Percentiles rank a stretch among this genome's conserved stretches.
Conservation (phyloP, 2,329 filamentous ascomycete genomes). For the Pestalotiopsis sp. region DNA sequence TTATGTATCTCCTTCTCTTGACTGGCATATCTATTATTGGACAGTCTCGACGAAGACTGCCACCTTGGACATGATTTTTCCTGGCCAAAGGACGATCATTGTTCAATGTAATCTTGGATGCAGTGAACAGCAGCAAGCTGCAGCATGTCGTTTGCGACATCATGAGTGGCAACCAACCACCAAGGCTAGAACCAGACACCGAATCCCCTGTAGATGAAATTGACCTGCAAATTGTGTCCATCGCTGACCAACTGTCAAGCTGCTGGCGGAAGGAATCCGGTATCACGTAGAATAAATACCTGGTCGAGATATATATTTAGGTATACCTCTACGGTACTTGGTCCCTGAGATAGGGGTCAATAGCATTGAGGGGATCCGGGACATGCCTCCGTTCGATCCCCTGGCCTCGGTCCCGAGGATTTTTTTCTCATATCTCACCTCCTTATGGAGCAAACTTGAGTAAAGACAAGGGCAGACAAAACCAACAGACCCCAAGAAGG, state of each 20-base stretch:
- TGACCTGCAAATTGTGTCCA: background rate
- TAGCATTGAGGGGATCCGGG: background rate
- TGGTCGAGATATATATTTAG: background rate
- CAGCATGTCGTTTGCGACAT: no score
- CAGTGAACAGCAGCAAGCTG: no score
- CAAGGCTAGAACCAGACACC: no score
- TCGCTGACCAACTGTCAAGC: background rate
- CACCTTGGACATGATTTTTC: no score
- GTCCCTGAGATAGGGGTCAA: background rate
- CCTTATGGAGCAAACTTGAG: background rate
- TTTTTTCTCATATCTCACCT: background rate
- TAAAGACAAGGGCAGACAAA: background rate
- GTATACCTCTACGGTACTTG: background rate
- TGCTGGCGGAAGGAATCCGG: background rate
- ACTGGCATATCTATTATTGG: no score
- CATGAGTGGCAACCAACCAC: no score
- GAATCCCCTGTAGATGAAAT: no score
- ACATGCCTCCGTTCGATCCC: background rate
- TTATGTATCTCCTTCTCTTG: no score
- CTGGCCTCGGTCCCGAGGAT: background rate
- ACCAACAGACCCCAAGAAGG: background rate
- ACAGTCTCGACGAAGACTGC: no score
- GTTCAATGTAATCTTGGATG: no score
- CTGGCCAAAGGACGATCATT: no score
- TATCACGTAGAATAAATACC: background rate